Evolutionary conservation across 1,284 basidiomycete genomes (phyloP).

Genomic region (Ustilago crameri): DNA sequence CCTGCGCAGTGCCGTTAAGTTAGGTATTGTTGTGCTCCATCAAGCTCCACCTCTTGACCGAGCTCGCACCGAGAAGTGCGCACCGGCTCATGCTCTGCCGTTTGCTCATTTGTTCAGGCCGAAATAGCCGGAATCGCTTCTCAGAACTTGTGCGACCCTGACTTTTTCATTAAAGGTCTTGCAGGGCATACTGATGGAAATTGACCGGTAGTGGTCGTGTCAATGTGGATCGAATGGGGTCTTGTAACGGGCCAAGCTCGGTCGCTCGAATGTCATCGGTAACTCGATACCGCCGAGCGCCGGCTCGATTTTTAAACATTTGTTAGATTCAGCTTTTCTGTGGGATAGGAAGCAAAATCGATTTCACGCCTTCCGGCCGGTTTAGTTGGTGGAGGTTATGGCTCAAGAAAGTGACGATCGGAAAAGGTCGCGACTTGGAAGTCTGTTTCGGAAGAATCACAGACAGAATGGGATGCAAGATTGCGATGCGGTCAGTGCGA

Average conservation of each 20-base stretch:
- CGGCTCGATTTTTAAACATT: too few relatives aligned
- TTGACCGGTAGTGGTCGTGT: neutral
- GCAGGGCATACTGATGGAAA: neutral
- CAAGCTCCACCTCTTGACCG: slow-evolving; percentile 6
- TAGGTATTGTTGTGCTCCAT: neutral
- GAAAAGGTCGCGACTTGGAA: slow-evolving; percentile 18
- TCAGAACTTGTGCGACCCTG: neutral
- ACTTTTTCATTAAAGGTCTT: too few relatives aligned
- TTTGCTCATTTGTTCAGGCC: too few relatives aligned
- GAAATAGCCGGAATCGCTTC: neutral
- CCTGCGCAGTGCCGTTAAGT: too few relatives aligned
- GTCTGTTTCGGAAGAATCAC: slow-evolving; percentile 8
- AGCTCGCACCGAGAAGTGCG: slow-evolving; percentile 13
- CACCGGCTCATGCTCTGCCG: too few relatives aligned
- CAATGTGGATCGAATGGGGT: neutral
- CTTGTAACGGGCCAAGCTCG: neutral
- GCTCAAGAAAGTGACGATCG: slow-evolving; percentile 28
- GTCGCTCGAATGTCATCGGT: neutral
- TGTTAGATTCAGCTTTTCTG: too few relatives aligned
- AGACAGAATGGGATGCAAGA: neutral
- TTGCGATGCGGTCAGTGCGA: slow-evolving; percentile 8
- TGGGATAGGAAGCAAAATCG: too few relatives aligned
- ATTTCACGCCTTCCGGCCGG: slow-evolving; percentile 34
- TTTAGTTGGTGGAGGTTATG: slow-evolving; percentile 22
- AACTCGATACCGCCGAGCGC: too few relatives aligned